Evolutionary conservation across 352 stramenopile species (phyloP).

Genomic region (Blastocystis sp.): DNA sequence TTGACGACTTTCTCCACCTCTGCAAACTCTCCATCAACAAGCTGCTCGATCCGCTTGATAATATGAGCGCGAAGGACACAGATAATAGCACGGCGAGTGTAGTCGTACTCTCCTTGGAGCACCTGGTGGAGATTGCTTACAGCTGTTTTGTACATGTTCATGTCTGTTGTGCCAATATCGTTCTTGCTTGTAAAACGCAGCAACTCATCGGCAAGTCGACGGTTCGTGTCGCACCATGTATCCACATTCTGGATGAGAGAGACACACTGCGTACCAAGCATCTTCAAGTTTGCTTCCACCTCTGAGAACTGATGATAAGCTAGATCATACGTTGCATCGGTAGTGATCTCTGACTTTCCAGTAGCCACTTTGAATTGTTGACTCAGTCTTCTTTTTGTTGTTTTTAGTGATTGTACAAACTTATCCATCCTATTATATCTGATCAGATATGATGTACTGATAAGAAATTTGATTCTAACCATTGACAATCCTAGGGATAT

Average conservation of each 20-base stretch:
- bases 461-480: no score
- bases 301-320: slow-evolving; percentile 48
- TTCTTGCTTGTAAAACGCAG: slow-evolving; percentile 24
- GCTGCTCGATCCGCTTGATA: not conserved
- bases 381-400: slow-evolving; percentile 38
- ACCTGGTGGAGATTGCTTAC: slow-evolving; percentile 1
- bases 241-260: slow-evolving; percentile 56
- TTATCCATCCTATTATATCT: slow-evolving; percentile 44
- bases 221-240: slow-evolving; percentile 41
- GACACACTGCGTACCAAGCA: slow-evolving; percentile 20
- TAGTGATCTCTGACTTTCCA: slow-evolving; percentile 19
- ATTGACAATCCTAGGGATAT: no score
- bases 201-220: slow-evolving; percentile 29
- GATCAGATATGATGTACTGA: not conserved
- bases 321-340: slow-evolving; percentile 33
- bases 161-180: not conserved
- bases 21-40: slow-evolving; percentile 50
- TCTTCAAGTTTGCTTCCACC: slow-evolving; percentile 37
- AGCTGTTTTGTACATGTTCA: not conserved
- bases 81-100: slow-evolving; percentile 30
- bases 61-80: slow-evolving; percentile 40
- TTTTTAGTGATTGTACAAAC: slow-evolving; percentile 49
- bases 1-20: slow-evolving; percentile 44
- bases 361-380: slow-evolving; percentile 55
- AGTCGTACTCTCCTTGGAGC: slow-evolving; percentile 42